phyloP scores from a whole-genome alignment of 192 early-diverging fungal species.

The Phycomyces blakesleeanus region DNA sequence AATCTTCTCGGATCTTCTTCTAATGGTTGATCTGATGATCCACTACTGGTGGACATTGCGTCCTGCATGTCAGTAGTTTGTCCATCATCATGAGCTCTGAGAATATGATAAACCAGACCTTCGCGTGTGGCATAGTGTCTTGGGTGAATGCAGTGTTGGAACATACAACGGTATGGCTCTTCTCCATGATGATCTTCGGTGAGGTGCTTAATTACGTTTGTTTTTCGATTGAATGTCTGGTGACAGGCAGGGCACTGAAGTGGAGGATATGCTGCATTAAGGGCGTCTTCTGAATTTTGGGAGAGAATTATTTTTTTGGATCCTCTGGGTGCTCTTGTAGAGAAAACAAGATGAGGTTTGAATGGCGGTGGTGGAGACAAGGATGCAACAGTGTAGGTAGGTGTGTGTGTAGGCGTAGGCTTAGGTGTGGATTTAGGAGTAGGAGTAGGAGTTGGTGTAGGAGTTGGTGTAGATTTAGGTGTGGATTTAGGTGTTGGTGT shows the following conservation, averaged over 20 bases:
- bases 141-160: constrained; percentile 25
- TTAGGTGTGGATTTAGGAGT: neutral
- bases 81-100: constrained; percentile 22
- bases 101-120: constrained; percentile 35
- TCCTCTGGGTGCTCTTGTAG: neutral
- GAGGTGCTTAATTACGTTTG: constrained; percentile 32
- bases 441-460: neutral
- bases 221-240: constrained; percentile 24
- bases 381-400: neutral
- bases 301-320: constrained; percentile 14
- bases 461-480: constrained; percentile 1
- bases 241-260: constrained; percentile 30
- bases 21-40: neutral
- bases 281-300: constrained; percentile 6
- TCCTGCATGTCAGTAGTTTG: neutral
- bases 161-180: constrained; percentile 33
- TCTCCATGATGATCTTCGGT: constrained; percentile 18
- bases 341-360: neutral
- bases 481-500: constrained; percentile 1
- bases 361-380: neutral
- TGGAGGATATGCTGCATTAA: constrained; percentile 24
- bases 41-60: neutral
- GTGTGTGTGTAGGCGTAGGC: neutral
- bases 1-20: too few relatives aligned
- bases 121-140: constrained; percentile 35